Conservation (phyloP, 257 asterid species). For the Salvia splendens region DNA sequence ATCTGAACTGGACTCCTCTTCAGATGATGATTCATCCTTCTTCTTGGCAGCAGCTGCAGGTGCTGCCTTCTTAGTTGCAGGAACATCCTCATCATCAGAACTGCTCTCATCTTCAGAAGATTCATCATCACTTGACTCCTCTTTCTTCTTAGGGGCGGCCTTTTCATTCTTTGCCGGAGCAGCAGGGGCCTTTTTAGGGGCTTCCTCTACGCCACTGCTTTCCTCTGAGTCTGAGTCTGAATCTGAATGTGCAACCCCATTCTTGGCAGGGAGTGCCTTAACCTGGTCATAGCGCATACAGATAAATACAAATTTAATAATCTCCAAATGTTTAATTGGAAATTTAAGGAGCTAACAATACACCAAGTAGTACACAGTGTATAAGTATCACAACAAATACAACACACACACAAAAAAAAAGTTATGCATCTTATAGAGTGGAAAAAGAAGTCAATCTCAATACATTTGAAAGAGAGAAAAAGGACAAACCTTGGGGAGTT, state of each 20-base stretch:
- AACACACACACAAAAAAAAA: not conserved
- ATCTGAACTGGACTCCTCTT: conserved; percentile 37
- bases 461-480: not conserved
- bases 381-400: not conserved
- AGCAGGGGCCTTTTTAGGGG: conserved; percentile 31
- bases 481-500: conserved; percentile 38
- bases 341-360: not conserved
- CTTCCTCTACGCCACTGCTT: conserved; percentile 35
- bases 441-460: not conserved
- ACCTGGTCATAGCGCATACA: conserved; percentile 27
- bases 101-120: conserved; percentile 34
- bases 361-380: not conserved
- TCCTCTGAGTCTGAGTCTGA: conserved; percentile 24
- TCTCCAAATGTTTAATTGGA: not conserved
- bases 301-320: not conserved
- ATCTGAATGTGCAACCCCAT: conserved; percentile 16
- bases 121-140: not conserved
- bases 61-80: conserved; percentile 8
- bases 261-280: conserved; percentile 41
- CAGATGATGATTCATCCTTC: conserved; percentile 35
- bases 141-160: conserved; percentile 4
- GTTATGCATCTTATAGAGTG: not conserved
- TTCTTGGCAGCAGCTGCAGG: not conserved
- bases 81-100: conserved; percentile 41
- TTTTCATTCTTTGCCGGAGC: not conserved